phyloP scores from a whole-genome alignment of 2,329 filamentous ascomycete species.

The Colletotrichum sp. region DNA sequence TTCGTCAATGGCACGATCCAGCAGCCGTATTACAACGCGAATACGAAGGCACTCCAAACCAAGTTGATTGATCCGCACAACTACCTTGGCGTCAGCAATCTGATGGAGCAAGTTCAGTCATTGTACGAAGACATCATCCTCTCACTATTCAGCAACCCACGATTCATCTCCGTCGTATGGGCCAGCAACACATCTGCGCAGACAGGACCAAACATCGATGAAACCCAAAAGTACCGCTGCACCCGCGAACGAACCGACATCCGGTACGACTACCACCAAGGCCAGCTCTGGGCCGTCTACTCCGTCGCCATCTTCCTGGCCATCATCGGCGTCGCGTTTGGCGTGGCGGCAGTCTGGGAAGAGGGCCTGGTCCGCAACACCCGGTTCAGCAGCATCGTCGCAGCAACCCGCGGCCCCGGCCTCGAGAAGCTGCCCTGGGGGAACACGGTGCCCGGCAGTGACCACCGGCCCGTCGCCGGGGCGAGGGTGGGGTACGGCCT shows the following conservation, averaged over 20 bases:
- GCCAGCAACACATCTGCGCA: constrained; percentile 26
- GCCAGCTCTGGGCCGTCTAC: constrained; percentile 40
- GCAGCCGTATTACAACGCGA: constrained; percentile 26
- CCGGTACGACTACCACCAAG: constrained; percentile 30
- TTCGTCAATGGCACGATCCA: constrained; percentile 35
- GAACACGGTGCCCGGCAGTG: neutral
- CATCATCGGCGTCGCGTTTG: constrained; percentile 29
- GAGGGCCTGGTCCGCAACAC: constrained; percentile 40
- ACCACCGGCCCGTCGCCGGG: constrained; percentile 10
- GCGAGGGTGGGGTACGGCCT: constrained; percentile 22
- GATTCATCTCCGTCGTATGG: constrained; percentile 37
- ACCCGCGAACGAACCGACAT: constrained; percentile 30
- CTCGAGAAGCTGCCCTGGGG: constrained; percentile 36
- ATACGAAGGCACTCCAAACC: constrained; percentile 41
- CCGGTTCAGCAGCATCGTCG: constrained; percentile 42
- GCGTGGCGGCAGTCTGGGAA: constrained; percentile 32
- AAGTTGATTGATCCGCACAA: constrained; percentile 39
- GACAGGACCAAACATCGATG: constrained; percentile 25
- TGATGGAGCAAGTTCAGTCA: constrained; percentile 28
- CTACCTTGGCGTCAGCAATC: constrained; percentile 29
- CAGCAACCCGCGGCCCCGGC: constrained; percentile 40
- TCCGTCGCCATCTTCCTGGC: constrained; percentile 34
- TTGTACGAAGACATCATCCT: constrained; percentile 40
- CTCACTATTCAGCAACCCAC: constrained; percentile 37
- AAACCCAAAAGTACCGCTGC: constrained; percentile 32